Evolutionary conservation across 2,329 filamentous ascomycete genomes (phyloP).

Genomic region (Coniochaeta hoffmannii): DNA sequence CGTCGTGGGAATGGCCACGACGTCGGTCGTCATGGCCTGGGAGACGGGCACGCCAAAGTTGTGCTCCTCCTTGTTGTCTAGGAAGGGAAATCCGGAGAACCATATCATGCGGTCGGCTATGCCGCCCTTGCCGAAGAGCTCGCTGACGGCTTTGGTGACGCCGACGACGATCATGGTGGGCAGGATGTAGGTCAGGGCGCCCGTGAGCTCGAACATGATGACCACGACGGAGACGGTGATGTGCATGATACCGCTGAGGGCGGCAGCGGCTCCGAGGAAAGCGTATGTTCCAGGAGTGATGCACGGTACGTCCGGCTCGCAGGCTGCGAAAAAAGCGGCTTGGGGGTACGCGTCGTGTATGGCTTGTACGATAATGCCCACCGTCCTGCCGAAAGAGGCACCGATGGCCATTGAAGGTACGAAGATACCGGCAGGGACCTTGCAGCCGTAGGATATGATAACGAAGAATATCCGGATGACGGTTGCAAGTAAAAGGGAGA

Average conservation of each 20-base stretch:
- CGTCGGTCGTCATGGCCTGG: slow-evolving; percentile 74
- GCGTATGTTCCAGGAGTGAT: slow-evolving; percentile 98
- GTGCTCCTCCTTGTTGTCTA: slow-evolving; percentile 96
- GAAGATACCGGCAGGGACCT: slow-evolving; percentile 95
- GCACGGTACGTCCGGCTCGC: slow-evolving; percentile 84
- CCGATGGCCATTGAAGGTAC: slow-evolving; percentile 97
- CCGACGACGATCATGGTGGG: slow-evolving; percentile 99
- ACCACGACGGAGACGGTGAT: slow-evolving; percentile 94
- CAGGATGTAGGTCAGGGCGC: slow-evolving; percentile 93
- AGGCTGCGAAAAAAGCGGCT: slow-evolving; percentile 80
- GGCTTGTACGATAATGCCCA: slow-evolving; percentile 91
- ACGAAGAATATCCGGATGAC: slow-evolving; percentile 75
- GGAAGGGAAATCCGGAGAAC: slow-evolving; percentile 94
- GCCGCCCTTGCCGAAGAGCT: slow-evolving; percentile 88
- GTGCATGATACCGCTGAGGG: slow-evolving; percentile 95
- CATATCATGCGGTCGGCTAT: slow-evolving; percentile 98
- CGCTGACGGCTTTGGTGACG: slow-evolving; percentile 87
- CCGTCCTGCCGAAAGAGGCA: slow-evolving; percentile 83
- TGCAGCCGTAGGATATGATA: slow-evolving; percentile 94
- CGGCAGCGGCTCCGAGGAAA: slow-evolving; percentile 85
- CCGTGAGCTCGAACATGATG: slow-evolving; percentile 98
- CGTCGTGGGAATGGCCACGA: slow-evolving; percentile 64
- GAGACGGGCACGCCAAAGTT: slow-evolving; percentile 93
- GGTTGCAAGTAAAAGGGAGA: slow-evolving; percentile 73
- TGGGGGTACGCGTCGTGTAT: slow-evolving; percentile 77